Evolutionary conservation across 768 basidiomycete genomes (phyloP).

Genomic region (Lactarius sanguifluus): DNA sequence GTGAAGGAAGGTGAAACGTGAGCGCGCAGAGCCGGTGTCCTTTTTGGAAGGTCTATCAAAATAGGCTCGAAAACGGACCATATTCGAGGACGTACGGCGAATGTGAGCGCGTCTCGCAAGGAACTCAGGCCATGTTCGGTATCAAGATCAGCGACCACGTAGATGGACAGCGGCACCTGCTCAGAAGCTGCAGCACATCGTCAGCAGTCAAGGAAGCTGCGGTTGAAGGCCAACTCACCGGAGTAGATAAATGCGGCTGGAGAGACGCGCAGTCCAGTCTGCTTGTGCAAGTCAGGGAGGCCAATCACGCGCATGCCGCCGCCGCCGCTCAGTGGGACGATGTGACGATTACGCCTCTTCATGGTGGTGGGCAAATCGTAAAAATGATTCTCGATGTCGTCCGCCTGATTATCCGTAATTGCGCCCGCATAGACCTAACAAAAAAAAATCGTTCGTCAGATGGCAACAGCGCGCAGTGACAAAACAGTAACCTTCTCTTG

Average conservation of each 20-base stretch:
- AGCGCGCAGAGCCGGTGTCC: slow-evolving; percentile 43
- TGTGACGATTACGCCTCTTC: slow-evolving; percentile 70
- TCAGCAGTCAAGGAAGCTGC: slow-evolving; percentile 31
- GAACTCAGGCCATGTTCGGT: slow-evolving; percentile 55
- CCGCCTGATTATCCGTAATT: slow-evolving; percentile 52
- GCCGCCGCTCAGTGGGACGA: slow-evolving; percentile 54
- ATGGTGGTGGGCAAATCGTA: slow-evolving; percentile 81
- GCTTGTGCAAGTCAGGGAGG: slow-evolving; percentile 53
- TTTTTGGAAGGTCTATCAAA: slow-evolving; percentile 31
- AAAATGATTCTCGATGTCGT: slow-evolving; percentile 71
- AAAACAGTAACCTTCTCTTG: slow-evolving; percentile 56
- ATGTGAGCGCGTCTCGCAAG: slow-evolving; percentile 61
- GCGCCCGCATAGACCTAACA: slow-evolving; percentile 53
- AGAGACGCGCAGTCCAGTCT: slow-evolving; percentile 44
- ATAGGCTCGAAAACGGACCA: slow-evolving; percentile 15
- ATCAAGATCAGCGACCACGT: slow-evolving; percentile 80
- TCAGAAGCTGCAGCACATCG: slow-evolving; percentile 22
- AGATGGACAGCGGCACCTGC: slow-evolving; percentile 48
- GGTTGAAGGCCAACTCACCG: slow-evolving; percentile 41
- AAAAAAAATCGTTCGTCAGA: neutral
- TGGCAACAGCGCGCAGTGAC: slow-evolving; percentile 9
- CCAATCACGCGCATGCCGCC: slow-evolving; percentile 53
- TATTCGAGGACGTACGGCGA: slow-evolving; percentile 50
- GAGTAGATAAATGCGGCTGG: slow-evolving; percentile 61
- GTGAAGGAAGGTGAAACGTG: slow-evolving; percentile 77